phyloP scores from a whole-genome alignment of 495 filamentous ascomycete species.

The Letharia lupina region DNA sequence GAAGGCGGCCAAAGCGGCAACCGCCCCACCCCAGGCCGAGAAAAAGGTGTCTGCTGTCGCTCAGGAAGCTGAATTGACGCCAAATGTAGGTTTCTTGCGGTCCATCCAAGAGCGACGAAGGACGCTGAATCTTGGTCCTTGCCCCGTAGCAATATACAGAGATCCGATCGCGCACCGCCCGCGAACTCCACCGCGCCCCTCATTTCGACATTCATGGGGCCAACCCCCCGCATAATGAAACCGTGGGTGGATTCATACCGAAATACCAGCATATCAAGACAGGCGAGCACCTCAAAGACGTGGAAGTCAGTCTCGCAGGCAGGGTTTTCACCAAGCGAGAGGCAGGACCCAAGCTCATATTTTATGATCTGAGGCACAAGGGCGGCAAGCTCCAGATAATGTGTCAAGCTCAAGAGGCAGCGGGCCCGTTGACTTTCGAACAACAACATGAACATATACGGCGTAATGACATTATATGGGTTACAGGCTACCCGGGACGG shows the following conservation, averaged over 20 bases:
- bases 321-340: conserved; percentile 84
- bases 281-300: conserved; percentile 69
- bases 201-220: conserved; percentile 74
- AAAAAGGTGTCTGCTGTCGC: conserved; percentile 59
- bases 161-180: conserved; percentile 77
- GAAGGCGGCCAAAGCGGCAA: conserved; percentile 79
- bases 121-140: neutral
- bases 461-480: conserved; percentile 83
- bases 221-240: conserved; percentile 84
- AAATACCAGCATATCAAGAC: conserved; percentile 70
- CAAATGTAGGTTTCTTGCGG: conserved; percentile 55
- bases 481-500: conserved; percentile 81
- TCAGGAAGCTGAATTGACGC: conserved; percentile 70
- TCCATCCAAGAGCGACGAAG: neutral
- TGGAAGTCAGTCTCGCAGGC: conserved; percentile 64
- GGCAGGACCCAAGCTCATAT: conserved; percentile 75
- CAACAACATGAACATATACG: conserved; percentile 85
- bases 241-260: conserved; percentile 66
- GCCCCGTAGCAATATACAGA: conserved; percentile 84
- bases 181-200: conserved; percentile 74
- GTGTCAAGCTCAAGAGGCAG: conserved; percentile 70
- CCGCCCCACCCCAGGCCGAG: conserved; percentile 57
- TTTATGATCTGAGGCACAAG: conserved; percentile 85
- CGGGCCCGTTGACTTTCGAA: conserved; percentile 57
- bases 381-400: conserved; percentile 84